Evolutionary conservation across 345 rosid genomes (phyloP).

Genomic region (Nephelium lappaceum): DNA sequence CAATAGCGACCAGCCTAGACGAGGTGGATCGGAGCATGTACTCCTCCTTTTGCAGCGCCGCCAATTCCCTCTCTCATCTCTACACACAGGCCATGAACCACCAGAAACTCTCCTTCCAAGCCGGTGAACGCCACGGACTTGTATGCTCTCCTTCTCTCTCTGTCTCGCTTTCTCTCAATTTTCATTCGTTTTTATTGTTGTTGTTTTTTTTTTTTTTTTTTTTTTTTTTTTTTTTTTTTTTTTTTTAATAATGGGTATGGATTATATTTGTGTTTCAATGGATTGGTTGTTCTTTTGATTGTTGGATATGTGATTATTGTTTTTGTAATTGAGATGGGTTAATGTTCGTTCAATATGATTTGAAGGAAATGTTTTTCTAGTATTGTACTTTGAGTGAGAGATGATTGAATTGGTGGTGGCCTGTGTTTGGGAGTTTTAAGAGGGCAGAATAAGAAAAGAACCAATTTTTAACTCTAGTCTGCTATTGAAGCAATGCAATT

Average conservation of each 20-base stretch:
- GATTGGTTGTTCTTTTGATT: background rate
- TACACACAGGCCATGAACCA: conserved; percentile 84
- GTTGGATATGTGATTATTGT: background rate
- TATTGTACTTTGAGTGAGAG: conserved; percentile 8
- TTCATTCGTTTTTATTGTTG: background rate
- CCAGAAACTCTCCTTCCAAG: conserved; percentile 70
- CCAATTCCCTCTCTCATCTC: conserved; percentile 86
- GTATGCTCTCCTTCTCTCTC: conserved; percentile 31
- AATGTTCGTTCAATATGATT: background rate
- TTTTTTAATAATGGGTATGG: background rate
- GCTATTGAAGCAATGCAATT: conserved; percentile 1
- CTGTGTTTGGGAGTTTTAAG: background rate
- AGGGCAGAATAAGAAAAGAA: background rate
- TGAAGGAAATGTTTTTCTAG: background rate
- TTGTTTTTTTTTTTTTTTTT: no score
- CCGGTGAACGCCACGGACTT: conserved; percentile 76
- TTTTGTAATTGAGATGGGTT: background rate
- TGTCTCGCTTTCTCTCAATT: background rate
- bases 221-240: background rate
- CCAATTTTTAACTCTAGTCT: background rate
- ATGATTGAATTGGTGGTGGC: conserved; percentile 4
- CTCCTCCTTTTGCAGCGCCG: conserved; percentile 86
- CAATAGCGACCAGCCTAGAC: conserved; percentile 80
- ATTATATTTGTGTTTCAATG: background rate
- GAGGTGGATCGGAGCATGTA: conserved; percentile 98